A percentile compares a stretch with the other conserved stretches of the same genome.
Conservation (phyloP, 2,329 filamentous ascomycete species). For the Sporothrix brasiliensis region DNA sequence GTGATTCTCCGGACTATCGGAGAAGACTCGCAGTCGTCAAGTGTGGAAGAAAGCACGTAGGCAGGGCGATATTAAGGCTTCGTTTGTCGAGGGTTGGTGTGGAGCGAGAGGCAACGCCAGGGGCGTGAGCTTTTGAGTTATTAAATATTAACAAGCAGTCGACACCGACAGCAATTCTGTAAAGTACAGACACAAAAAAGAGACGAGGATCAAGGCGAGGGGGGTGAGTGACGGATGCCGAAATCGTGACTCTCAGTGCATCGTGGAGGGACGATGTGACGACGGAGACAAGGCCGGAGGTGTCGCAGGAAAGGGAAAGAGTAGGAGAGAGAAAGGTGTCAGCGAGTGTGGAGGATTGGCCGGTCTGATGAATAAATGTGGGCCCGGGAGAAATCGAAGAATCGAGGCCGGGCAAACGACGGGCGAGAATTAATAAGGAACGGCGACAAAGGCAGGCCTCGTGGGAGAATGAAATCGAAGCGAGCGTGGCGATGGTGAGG, state of each 20-base stretch:
- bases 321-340: constrained; percentile 17
- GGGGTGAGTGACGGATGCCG: not conserved
- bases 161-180: not conserved
- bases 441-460: not conserved
- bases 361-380: not conserved
- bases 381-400: constrained; percentile 16
- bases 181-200: not conserved
- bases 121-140: constrained; percentile 7
- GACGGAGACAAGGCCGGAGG: constrained; percentile 8
- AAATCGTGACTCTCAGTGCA: constrained; percentile 22
- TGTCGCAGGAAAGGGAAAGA: not conserved
- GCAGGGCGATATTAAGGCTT: not conserved
- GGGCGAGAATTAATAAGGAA: constrained; percentile 23
- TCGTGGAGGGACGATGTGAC: constrained; percentile 19
- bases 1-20: not conserved
- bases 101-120: not conserved
- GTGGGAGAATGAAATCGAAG: not conserved
- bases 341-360: constrained; percentile 20
- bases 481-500: constrained; percentile 23
- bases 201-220: not conserved
- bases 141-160: constrained; percentile 20
- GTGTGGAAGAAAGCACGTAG: constrained; percentile 1
- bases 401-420: constrained; percentile 13
- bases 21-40: constrained; percentile 2
- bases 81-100: constrained; percentile 8